Percentiles rank a stretch among this genome's conserved stretches.
Evolutionary conservation across 1,284 basidiomycete species (phyloP).

Genomic region (Sporisorium graminicola): DNA sequence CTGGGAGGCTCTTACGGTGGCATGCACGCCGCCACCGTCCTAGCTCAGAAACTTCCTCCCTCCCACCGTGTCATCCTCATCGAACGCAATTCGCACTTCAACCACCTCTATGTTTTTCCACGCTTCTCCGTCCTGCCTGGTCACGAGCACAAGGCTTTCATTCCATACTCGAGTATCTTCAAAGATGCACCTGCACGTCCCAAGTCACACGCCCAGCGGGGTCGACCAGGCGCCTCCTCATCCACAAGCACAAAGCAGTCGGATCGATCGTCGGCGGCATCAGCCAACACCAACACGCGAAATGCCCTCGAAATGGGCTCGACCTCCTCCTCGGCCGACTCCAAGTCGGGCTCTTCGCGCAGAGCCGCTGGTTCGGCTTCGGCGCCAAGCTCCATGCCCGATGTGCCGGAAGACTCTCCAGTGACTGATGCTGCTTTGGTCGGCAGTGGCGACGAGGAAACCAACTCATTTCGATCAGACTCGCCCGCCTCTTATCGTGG

Average conservation of each 20-base stretch:
- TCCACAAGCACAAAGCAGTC: conserved; percentile 6
- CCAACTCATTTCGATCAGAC: conserved; percentile 19
- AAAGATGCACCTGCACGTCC: conserved; percentile 72
- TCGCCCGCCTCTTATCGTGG: conserved; percentile 28
- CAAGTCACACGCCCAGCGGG: conserved; percentile 27
- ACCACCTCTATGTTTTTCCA: conserved; percentile 74
- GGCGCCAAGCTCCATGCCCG: conserved; percentile 35
- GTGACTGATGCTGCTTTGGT: not conserved
- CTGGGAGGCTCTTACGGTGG: conserved; percentile 69
- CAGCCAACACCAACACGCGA: conserved; percentile 4
- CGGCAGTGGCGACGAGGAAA: conserved; percentile 14
- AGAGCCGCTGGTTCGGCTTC: conserved; percentile 30
- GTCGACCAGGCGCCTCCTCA: conserved; percentile 15
- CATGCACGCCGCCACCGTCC: conserved; percentile 69
- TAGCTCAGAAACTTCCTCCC: conserved; percentile 70
- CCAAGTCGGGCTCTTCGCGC: conserved; percentile 18
- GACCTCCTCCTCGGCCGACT: conserved; percentile 23
- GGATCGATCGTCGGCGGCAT: not conserved
- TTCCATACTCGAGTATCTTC: conserved; percentile 77
- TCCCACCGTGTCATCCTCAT: conserved; percentile 71
- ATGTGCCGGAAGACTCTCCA: conserved; percentile 37
- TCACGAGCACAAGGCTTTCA: conserved; percentile 81
- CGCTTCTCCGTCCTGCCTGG: conserved; percentile 77
- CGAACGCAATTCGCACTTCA: conserved; percentile 73
- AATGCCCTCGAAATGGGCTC: conserved; percentile 54